Conservation (phyloP, 208 protist genomes). For the Trypanosoma conorhini region DNA sequence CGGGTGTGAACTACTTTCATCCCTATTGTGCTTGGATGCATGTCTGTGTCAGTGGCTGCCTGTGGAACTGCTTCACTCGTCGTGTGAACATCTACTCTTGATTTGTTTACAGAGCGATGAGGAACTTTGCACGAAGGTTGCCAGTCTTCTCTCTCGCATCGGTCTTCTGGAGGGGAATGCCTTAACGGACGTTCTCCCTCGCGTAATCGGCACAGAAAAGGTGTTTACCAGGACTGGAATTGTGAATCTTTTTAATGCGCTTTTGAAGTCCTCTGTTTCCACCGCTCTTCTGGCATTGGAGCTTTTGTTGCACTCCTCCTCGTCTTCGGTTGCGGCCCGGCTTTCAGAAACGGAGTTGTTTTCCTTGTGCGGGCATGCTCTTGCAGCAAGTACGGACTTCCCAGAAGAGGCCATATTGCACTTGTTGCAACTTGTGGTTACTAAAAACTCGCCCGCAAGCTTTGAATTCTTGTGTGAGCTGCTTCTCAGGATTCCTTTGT, state of each 20-base stretch:
- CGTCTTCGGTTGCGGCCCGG: neutral
- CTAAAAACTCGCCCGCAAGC: conserved; percentile 7
- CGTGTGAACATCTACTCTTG: conserved; percentile 33
- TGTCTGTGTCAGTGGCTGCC: conserved; percentile 42
- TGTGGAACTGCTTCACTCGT: conserved; percentile 15
- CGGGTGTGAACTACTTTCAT: conserved; percentile 50
- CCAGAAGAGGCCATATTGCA: conserved; percentile 11
- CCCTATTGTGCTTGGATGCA: conserved; percentile 39
- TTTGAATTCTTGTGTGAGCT: conserved; percentile 33
- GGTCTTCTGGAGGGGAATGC: conserved; percentile 24
- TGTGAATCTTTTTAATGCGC: conserved; percentile 18
- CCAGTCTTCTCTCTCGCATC: conserved; percentile 25
- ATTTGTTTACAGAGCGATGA: conserved; percentile 18
- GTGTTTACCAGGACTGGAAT: neutral
- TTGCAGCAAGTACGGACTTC: conserved; percentile 10
- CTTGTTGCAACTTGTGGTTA: conserved; percentile 1
- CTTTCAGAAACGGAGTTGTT: conserved; percentile 19
- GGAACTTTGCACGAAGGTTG: conserved; percentile 8
- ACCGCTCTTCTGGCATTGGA: conserved; percentile 18
- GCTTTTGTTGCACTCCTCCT: conserved; percentile 17
- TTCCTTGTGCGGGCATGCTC: conserved; percentile 22
- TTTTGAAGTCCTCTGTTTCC: conserved; percentile 19
- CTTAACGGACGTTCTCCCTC: conserved; percentile 9
- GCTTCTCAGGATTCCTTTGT: conserved; percentile 7
- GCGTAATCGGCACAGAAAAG: conserved; percentile 2